phyloP scores from a whole-genome alignment of 2,329 filamentous ascomycete species.

The Scortechinia acanthostroma region DNA sequence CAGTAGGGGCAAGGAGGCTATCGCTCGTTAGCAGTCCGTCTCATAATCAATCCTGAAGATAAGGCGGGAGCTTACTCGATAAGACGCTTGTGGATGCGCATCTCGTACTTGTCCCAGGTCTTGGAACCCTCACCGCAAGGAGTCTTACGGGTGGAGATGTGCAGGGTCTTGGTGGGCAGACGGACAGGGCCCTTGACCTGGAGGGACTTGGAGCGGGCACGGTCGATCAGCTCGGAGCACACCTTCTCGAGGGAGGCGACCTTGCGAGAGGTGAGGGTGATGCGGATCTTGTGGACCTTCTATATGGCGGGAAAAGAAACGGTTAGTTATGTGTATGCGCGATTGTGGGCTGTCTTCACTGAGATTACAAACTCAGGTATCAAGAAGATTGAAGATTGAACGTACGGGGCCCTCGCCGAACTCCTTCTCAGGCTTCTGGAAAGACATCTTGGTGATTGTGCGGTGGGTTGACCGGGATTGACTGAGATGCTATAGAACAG shows the following conservation, averaged over 20 bases:
- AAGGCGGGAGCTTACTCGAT: slow-evolving; percentile 47
- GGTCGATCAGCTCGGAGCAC: slow-evolving; percentile 95
- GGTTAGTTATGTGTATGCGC: too few species aligned
- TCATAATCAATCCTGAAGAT: not conserved
- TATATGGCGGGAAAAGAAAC: slow-evolving; percentile 26
- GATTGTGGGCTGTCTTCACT: too few species aligned
- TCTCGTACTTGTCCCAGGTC: slow-evolving; percentile 76
- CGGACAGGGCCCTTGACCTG: slow-evolving; percentile 97
- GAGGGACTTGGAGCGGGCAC: slow-evolving; percentile 96
- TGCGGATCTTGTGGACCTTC: slow-evolving; percentile 97
- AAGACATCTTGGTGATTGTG: slow-evolving; percentile 66
- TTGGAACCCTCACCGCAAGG: slow-evolving; percentile 74
- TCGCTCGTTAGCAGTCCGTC: slow-evolving; percentile 7
- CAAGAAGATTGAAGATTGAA: slow-evolving; percentile 15
- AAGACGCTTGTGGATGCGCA: slow-evolving; percentile 72
- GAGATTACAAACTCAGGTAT: too few species aligned
- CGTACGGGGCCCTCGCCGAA: slow-evolving; percentile 79
- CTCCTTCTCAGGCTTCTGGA: slow-evolving; percentile 92
- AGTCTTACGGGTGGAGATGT: slow-evolving; percentile 97
- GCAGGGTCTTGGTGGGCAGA: slow-evolving; percentile 92
- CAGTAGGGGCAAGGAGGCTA: slow-evolving; percentile 68
- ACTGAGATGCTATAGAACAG: not conserved
- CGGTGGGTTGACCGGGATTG: not conserved
- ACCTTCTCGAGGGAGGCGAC: slow-evolving; percentile 95
- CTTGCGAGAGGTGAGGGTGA: slow-evolving; percentile 93